phyloP scores from a whole-genome alignment of 768 basidiomycete species.

The Agrocybe praecox region DNA sequence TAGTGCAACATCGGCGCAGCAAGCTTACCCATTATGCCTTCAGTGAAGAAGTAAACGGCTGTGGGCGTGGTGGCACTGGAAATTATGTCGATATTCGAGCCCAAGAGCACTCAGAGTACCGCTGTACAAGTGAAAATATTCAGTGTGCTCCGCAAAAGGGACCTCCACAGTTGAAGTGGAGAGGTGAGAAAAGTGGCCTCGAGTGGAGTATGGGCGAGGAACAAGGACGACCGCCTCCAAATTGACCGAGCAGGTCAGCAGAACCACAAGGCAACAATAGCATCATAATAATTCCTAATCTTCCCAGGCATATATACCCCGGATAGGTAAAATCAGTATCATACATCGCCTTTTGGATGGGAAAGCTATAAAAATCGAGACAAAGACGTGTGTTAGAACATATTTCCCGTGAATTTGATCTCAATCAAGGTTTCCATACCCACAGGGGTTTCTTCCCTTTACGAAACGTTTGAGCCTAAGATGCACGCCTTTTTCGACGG shows the following conservation, averaged over 20 bases:
- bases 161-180: not conserved
- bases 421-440: not conserved
- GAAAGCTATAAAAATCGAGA: not conserved
- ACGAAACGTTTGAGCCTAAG: not conserved
- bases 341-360: not conserved
- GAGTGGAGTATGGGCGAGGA: constrained; percentile 8
- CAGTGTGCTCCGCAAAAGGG: not conserved
- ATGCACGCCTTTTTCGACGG: not conserved
- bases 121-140: not conserved
- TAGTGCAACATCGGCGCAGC: not conserved
- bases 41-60: constrained; percentile 24
- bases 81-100: constrained; percentile 1
- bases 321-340: constrained; percentile 7
- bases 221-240: constrained; percentile 12
- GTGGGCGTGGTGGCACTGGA: constrained; percentile 3
- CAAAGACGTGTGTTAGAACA: not conserved
- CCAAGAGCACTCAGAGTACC: not conserved
- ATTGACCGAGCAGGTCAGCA: constrained; percentile 1
- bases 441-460: not conserved
- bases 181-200: not conserved
- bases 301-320: constrained; percentile 12
- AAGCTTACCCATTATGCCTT: constrained; percentile 20
- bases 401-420: not conserved
- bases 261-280: constrained; percentile 1
- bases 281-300: not conserved